These are phyloP conservation scores for Xylaria sp. DNA, from an alignment of 2,329 filamentous ascomycete species.

Conservation along the genomic window DNA sequence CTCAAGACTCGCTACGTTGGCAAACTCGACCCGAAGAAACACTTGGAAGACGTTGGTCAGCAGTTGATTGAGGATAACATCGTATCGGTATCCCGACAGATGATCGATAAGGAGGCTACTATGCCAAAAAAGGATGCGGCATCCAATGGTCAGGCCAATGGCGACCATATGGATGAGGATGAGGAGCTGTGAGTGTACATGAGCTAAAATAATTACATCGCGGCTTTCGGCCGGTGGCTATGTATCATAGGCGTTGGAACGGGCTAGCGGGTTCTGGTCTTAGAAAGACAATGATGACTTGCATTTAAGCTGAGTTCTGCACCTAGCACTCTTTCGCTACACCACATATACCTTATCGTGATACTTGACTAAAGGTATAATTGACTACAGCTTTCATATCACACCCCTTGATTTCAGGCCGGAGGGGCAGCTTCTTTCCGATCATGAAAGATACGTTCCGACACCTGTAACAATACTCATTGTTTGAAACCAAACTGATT, in stretches of 20 bases:
- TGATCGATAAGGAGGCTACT: constrained; percentile 99
- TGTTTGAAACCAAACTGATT: not conserved
- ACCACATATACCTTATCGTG: not conserved
- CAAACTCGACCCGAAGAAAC: constrained; percentile 99
- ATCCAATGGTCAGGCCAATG: constrained; percentile 63
- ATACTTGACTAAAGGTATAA: not conserved
- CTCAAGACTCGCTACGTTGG: constrained; percentile 98
- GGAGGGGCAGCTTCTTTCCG: not conserved
- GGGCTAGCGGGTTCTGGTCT: constrained; percentile 44
- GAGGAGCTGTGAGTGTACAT: constrained; percentile 57
- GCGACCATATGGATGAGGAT: constrained; percentile 76
- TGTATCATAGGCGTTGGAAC: constrained; percentile 49
- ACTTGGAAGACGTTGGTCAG: constrained; percentile 95
- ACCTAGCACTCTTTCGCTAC: not conserved
- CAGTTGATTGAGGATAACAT: constrained; percentile 99
- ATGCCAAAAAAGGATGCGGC: constrained; percentile 77
- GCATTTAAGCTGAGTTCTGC: constrained; percentile 38
- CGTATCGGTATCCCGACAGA: constrained; percentile 95
- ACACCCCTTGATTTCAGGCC: not conserved
- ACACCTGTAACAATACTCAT: not conserved
- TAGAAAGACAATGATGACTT: constrained; percentile 47
- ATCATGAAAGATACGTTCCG: not conserved
- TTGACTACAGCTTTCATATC: not conserved
- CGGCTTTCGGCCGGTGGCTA: constrained; percentile 37
- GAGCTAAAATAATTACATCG: constrained; percentile 37